These are phyloP conservation scores for Suhomyces guaymorum DNA, from an alignment of 1,139 yeast species.

Conservation along the genomic window DNA sequence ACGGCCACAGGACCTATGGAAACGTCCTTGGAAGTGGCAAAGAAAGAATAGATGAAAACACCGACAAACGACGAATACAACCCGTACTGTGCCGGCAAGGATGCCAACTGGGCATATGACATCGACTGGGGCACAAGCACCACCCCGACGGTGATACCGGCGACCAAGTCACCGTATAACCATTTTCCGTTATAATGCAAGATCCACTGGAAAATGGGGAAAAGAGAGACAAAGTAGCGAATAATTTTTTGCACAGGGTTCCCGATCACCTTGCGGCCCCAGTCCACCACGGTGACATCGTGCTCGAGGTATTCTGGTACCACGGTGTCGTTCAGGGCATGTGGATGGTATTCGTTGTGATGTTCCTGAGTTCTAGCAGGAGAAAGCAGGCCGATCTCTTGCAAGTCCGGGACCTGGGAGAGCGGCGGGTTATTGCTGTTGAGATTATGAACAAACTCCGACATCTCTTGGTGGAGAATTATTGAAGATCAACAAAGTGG, in stretches of 20 bases:
- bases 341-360: constrained; percentile 8
- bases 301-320: constrained; percentile 46
- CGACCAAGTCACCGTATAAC: constrained; percentile 81
- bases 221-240: constrained; percentile 59
- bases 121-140: constrained; percentile 94
- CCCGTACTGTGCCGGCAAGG: constrained; percentile 80
- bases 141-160: constrained; percentile 91
- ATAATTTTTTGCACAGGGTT: constrained; percentile 43
- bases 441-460: constrained; percentile 19
- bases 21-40: constrained; percentile 94
- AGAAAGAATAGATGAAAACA: constrained; percentile 81
- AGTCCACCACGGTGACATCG: constrained; percentile 48
- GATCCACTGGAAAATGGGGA: constrained; percentile 83
- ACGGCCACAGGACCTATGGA: constrained; percentile 98
- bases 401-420: constrained; percentile 22
- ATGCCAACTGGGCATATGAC: constrained; percentile 91
- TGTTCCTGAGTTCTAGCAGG: constrained; percentile 4
- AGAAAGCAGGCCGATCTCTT: constrained; percentile 12
- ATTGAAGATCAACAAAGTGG: no score
- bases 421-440: constrained; percentile 17
- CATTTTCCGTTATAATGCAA: constrained; percentile 78
- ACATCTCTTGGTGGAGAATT: constrained; percentile 15
- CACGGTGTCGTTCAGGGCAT: constrained; percentile 17
- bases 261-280: constrained; percentile 36
- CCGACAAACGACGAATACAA: constrained; percentile 92